These are phyloP conservation scores for Fusarium concolor DNA, from an alignment of 2,329 filamentous ascomycete genomes.

Conservation along the genomic window DNA sequence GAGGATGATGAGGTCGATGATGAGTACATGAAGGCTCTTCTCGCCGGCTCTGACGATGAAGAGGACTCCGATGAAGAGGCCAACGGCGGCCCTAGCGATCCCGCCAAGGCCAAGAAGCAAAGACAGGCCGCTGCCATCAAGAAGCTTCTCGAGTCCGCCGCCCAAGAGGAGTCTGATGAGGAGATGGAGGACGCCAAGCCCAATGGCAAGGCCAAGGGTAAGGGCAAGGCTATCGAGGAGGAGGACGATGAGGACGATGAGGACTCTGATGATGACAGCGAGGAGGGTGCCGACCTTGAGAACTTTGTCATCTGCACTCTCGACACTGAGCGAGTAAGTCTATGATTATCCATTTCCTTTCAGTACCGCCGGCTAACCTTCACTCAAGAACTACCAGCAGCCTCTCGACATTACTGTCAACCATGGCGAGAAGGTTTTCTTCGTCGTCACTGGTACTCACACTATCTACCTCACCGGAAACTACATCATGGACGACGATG, in stretches of 20 bases:
- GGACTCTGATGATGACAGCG: slow-evolving; percentile 73
- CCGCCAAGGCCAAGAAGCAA: slow-evolving; percentile 88
- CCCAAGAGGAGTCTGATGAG: slow-evolving; percentile 72
- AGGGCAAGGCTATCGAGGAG: slow-evolving; percentile 73
- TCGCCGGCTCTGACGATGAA: slow-evolving; percentile 62
- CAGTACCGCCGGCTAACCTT: slow-evolving; percentile 43
- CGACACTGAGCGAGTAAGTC: slow-evolving; percentile 85
- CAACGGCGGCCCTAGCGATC: slow-evolving; percentile 93
- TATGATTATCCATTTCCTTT: neutral
- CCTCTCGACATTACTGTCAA: slow-evolving; percentile 91
- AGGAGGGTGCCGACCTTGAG: slow-evolving; percentile 76
- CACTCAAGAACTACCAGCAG: slow-evolving; percentile 87
- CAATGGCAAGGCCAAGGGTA: slow-evolving; percentile 75
- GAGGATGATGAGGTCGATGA: slow-evolving; percentile 76
- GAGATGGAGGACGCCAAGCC: slow-evolving; percentile 78
- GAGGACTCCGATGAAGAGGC: slow-evolving; percentile 69
- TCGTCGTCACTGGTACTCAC: slow-evolving; percentile 90
- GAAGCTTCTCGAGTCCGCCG: slow-evolving; percentile 79
- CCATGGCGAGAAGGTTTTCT: slow-evolving; percentile 91
- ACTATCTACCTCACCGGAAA: slow-evolving; percentile 94
- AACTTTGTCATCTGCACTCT: slow-evolving; percentile 96
- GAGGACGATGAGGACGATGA: slow-evolving; percentile 69
- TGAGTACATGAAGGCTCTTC: slow-evolving; percentile 69
- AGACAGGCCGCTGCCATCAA: slow-evolving; percentile 80
- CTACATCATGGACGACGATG: slow-evolving; percentile 82